Conservation (phyloP, 2,329 filamentous ascomycete species). For the Parastagonospora avenae region DNA sequence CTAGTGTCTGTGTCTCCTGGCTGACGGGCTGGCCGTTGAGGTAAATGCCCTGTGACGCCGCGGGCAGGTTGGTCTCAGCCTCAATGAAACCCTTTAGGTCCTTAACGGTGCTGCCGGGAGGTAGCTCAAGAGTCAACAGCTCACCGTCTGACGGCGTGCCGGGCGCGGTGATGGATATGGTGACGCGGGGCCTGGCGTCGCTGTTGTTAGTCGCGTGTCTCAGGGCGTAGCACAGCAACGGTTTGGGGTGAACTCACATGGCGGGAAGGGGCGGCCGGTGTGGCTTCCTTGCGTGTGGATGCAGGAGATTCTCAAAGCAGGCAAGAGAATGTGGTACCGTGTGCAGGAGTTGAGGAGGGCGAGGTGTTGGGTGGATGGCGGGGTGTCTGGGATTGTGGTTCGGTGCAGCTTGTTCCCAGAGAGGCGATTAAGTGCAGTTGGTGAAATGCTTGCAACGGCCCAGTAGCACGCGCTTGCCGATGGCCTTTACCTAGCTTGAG, state of each 20-base stretch:
- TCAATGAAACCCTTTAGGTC: conserved; percentile 88
- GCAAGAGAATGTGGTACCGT: conserved; percentile 41
- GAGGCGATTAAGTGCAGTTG: conserved; percentile 18
- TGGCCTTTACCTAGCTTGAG: too few species aligned
- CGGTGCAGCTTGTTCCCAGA: conserved; percentile 24
- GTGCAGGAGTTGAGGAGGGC: conserved; percentile 17
- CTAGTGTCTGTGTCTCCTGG: conserved; percentile 79
- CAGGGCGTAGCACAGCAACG: conserved; percentile 42
- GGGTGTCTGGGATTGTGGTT: conserved; percentile 14
- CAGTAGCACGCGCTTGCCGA: background rate
- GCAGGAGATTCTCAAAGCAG: conserved; percentile 41
- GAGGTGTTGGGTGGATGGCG: conserved; percentile 19
- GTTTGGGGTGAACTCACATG: conserved; percentile 44
- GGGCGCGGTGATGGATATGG: conserved; percentile 80
- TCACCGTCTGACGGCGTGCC: conserved; percentile 71
- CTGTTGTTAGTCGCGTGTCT: conserved; percentile 25
- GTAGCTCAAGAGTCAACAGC: conserved; percentile 81
- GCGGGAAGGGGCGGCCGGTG: conserved; percentile 19
- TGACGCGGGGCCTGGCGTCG: conserved; percentile 73
- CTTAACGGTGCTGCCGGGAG: conserved; percentile 79
- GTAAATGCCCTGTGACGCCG: conserved; percentile 79
- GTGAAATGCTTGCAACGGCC: conserved; percentile 22
- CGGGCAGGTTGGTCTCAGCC: conserved; percentile 77
- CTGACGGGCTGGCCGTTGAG: conserved; percentile 83
- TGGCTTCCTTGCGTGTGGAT: conserved; percentile 41